Conservation (phyloP, 169 alveolate genomes). For the Plasmodium blacklocki region DNA sequence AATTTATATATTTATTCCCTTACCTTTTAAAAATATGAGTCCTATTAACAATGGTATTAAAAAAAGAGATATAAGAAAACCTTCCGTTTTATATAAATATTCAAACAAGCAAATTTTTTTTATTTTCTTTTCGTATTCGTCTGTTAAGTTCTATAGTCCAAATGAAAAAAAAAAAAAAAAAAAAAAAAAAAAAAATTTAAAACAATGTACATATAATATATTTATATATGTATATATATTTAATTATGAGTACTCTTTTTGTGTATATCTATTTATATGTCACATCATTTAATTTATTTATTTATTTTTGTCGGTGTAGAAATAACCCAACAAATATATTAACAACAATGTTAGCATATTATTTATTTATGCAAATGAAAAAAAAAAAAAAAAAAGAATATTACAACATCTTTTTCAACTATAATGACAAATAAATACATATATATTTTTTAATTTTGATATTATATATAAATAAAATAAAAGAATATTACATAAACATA, state of each 20-base stretch:
- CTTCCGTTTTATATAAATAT: constrained; percentile 39
- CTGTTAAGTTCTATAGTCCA: constrained; percentile 12
- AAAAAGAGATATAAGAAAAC: constrained; percentile 19
- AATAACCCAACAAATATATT: too few species aligned
- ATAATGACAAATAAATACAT: too few species aligned
- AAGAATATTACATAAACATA: neutral
- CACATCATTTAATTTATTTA: too few species aligned
- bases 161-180: neutral
- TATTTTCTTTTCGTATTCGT: constrained; percentile 32
- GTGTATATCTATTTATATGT: too few species aligned
- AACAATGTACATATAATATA: neutral
- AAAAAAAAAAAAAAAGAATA: too few species aligned
- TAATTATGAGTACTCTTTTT: too few species aligned
- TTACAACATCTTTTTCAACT: too few species aligned
- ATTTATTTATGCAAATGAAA: too few species aligned
- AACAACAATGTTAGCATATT: too few species aligned
- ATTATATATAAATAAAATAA: neutral
- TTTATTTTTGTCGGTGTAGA: too few species aligned
- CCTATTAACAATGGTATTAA: constrained; percentile 25
- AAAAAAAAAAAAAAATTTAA: neutral
- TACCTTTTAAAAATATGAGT: constrained; percentile 17
- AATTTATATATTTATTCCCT: neutral
- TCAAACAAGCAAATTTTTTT: constrained; percentile 18
- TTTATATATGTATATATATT: neutral
- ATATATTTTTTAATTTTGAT: neutral